Base-by-base conservation (phyloP, 768 basidiomycete species). In the Gyrodon lividus region DNA sequence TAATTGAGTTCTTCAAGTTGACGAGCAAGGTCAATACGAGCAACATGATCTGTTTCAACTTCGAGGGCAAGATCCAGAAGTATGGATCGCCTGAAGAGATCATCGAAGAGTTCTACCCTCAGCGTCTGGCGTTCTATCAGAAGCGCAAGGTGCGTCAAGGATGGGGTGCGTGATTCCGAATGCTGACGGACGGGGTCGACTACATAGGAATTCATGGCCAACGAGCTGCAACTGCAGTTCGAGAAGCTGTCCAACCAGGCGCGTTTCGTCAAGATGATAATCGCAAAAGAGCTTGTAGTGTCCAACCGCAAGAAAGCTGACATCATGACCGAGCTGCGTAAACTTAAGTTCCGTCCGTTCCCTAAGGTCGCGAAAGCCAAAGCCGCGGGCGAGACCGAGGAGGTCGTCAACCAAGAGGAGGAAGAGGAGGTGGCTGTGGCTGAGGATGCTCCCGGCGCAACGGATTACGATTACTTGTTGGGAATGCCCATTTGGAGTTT, bases 31-130 rank as follows among this genome's bases (percentile, higher is more conserved):
- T 99, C 68, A 88, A 78, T 68, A 97, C 92, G 14, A 81, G 83
- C 66, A 99, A 99, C 74, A 98, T 99, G 97, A 97, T 98, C 16
- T 94, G 92, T 71, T 99, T 99, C 69, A 96, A 99, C 70, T 81
- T 90, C 54, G 89, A 95, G 16, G 87, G 92, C 59, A 97, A 96
- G 75, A 96, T 99, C 73, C 92, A 86, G 74, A 95, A 86, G 71
- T 98, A 98, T 68, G 74, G 81, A 16, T 80, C 85, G 0, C 83
- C 97, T 0, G 97, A 98, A 65, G 88, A 94, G 58, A 91, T 99
- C 47, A 69, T 98, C 40, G 85, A 91, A 56, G 95, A 97, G 34
- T 99, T 97, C 66, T 99, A 91, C 65, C 89, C 91, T 23, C 73
- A 84, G 50, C 83, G 97, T 14, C 72, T 99, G 56, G 84, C 89